Evolutionary conservation across 495 filamentous ascomycete species (phyloP).

Genomic region (Parathielavia appendiculata): DNA sequence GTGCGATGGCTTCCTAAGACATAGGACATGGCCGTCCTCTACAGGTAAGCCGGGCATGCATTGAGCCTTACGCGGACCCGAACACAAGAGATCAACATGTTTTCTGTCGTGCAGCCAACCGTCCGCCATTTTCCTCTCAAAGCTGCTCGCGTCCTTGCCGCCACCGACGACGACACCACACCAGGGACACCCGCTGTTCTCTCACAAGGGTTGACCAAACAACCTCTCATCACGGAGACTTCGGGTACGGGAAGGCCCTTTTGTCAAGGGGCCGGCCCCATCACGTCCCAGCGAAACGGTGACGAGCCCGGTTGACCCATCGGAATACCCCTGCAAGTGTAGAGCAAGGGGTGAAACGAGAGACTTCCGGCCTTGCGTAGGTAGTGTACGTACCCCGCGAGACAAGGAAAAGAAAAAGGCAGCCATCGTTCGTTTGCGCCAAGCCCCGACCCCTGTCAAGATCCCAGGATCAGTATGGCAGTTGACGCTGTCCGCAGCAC

Average conservation of each 20-base stretch:
- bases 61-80: conserved; percentile 11
- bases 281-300: conserved; percentile 25
- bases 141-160: too few relatives aligned
- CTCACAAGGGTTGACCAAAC: too few relatives aligned
- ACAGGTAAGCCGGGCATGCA: conserved; percentile 15
- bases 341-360: conserved; percentile 19
- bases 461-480: conserved; percentile 14
- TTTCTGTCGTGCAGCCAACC: conserved; percentile 17
- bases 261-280: conserved; percentile 10
- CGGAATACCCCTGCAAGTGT: conserved; percentile 22
- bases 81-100: neutral
- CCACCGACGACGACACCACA: neutral
- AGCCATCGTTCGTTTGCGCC: conserved; percentile 16
- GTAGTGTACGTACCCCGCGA: conserved; percentile 10
- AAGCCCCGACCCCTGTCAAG: conserved; percentile 17
- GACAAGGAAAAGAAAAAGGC: conserved; percentile 1
- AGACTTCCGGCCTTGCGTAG: neutral
- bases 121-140: neutral
- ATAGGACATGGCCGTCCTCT: conserved; percentile 4
- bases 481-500: conserved; percentile 22
- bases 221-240: neutral
- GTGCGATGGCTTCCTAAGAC: conserved; percentile 17
- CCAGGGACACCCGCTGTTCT: too few relatives aligned
- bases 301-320: conserved; percentile 19
- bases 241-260: neutral